These are phyloP conservation scores for Umbelopsis sp. DNA, from an alignment of 371 early-diverging fungal species.

Conservation along the genomic window DNA sequence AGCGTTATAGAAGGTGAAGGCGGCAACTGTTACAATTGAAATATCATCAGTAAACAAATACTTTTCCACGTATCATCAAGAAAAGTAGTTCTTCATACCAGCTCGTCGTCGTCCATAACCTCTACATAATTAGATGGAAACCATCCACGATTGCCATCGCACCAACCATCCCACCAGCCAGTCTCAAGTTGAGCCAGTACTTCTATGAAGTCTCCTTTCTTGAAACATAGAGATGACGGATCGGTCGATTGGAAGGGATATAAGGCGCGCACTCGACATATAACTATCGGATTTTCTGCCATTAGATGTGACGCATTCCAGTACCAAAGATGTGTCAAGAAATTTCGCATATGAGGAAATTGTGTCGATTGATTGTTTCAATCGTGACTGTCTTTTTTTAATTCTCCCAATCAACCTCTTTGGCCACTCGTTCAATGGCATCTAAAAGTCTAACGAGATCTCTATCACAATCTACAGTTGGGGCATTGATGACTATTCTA, in stretches of 20 bases:
- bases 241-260: constrained; percentile 83
- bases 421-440: constrained; percentile 52
- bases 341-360: constrained; percentile 22
- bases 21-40: neutral
- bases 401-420: constrained; percentile 32
- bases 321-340: constrained; percentile 23
- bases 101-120: constrained; percentile 41
- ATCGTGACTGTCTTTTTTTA: constrained; percentile 21
- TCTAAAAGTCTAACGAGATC: constrained; percentile 61
- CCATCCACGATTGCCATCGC: constrained; percentile 77
- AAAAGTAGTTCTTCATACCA: neutral
- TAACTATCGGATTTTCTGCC: constrained; percentile 20
- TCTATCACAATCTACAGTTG: constrained; percentile 54
- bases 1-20: neutral
- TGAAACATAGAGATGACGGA: constrained; percentile 64
- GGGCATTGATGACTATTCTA: constrained; percentile 74
- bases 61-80: no score
- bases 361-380: constrained; percentile 21
- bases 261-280: constrained; percentile 65
- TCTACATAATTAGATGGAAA: constrained; percentile 85
- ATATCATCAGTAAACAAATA: no score
- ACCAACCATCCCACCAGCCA: constrained; percentile 93
- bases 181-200: constrained; percentile 81
- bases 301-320: constrained; percentile 16
- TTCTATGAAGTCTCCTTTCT: constrained; percentile 81